Evolutionary conservation across 1,139 yeast species (phyloP), one percentile per base, ranked within the genome.

Genomic region (Spathaspora sp.): DNA sequence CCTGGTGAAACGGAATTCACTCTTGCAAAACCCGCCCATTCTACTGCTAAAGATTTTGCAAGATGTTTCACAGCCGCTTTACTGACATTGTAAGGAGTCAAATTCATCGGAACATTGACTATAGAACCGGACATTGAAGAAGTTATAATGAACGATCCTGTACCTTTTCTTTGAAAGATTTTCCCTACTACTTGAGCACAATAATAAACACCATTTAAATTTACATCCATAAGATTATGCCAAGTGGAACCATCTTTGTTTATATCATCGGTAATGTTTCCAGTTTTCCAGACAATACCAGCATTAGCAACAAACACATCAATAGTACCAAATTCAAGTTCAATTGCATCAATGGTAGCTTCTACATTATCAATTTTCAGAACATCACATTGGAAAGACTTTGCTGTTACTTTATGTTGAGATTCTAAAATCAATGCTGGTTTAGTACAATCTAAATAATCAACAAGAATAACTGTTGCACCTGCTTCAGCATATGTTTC

Each of bases 281-380:
- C 96, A 23, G 81, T 80, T 34, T 83, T 78, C 96, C 96, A 89
- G 24, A 93, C 88, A 39, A 88, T 81, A 51, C 97, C 97, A 20
- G 97, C 97, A 64, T 89, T 89, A 59, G 96, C 95, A 26, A 89
- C 95, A 61, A 89, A 85, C 34, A 89, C 75, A 61, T 89, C 97
- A 56, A 89, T 84, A 51, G 82, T 81, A 37, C 82, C 82, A 63
- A 90, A 89, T 59, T 89, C 96, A 55, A 72, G 57, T 56, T 76
- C 82, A 51, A 85, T 86, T 59, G 79, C 79, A 34, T 64, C 63
- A 46, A 89, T 75, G 7, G 83, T 80, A 24, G 60, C 57, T 56
- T 80, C 81, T 29, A 88, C 95, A 8, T 74, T 75, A 13, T 76
- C 77, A 34, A 81, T 67, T 52, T 81, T 80, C 23, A 86, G 74